Evolutionary conservation across 225 moss, liverwort and hornwort species (phyloP), one percentile per base, ranked within the genome.

Genomic region (Straminergon stramineum): DNA sequence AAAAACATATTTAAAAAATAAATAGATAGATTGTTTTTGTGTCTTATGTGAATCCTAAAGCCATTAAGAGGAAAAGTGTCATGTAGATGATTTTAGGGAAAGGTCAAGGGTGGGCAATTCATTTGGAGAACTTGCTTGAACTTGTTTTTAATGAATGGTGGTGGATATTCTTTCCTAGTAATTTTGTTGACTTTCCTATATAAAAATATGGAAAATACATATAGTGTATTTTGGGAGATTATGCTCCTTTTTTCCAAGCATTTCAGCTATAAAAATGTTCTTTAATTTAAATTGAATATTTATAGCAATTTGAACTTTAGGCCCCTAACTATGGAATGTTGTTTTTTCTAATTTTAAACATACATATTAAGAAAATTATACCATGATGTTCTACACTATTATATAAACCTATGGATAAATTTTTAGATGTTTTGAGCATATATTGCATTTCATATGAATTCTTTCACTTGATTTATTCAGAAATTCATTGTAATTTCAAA

Each of bases 31-130:
- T 43, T 43, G 28, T 1, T 41, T 71, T 15, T 26, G 41, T 14
- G 9, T 71, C 4, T 71, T 28, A 43, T 43, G 1, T 43, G 16
- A 10, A 43, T 7, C 3, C 0, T 43, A 1, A 43, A 43, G 28
- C 17, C 3, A 1, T 45, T 7, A 3, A 45, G 1, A 74, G 0
- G 5, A 11, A 28, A 74, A 74, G 11, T 4, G 6, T 45, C 2
- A 2, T 43, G 28, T 45, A 6, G 4, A 74, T 74, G 28, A 74
- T 45, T 45, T 74, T 30, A 45, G 30, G 1, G 5, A 45, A 74
- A 45, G 17, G 1, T 28, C 15, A 74, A 45, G 1, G 28, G 6
- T 74, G 1, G 6, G 4, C 10, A 73, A 30, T 30, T 45, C 4
- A 27, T 30, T 45, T 17, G 1, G 17, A 6, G 2, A 18, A 30